Conservation (phyloP, 2,329 filamentous ascomycete genomes). For the Chalaropsis ovoidea region DNA sequence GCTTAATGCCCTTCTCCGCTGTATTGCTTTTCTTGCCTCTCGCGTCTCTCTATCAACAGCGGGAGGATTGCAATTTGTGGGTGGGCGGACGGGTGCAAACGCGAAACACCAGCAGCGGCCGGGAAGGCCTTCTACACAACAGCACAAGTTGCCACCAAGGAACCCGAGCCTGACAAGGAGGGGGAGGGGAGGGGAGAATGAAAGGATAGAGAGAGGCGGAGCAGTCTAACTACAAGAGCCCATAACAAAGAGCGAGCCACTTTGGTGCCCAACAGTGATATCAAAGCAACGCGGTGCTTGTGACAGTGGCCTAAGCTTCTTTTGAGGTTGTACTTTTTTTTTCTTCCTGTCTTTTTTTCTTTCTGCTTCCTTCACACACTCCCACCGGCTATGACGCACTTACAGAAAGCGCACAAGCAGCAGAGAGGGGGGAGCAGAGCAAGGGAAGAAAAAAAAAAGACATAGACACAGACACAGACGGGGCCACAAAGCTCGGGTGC, state of each 20-base stretch:
- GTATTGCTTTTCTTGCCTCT: background rate
- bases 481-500: slow-evolving; percentile 1
- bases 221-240: slow-evolving; percentile 2
- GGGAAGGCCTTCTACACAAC: background rate
- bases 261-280: background rate
- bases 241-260: background rate
- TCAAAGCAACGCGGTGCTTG: background rate
- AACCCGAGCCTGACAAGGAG: too few relatives aligned
- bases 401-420: slow-evolving; percentile 1
- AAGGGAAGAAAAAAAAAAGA: background rate
- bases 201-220: background rate
- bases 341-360: background rate
- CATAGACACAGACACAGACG: background rate
- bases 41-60: background rate
- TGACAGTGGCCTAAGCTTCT: slow-evolving; percentile 2
- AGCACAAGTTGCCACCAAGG: too few relatives aligned
- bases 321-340: background rate
- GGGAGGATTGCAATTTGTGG: slow-evolving; percentile 7
- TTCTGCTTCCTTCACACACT: background rate
- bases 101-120: background rate
- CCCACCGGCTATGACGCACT: background rate
- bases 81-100: background rate
- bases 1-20: background rate
- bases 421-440: background rate
- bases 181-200: too few relatives aligned